Evolutionary conservation across 768 basidiomycete genomes (phyloP).

Genomic region (Boletus speciosus): DNA sequence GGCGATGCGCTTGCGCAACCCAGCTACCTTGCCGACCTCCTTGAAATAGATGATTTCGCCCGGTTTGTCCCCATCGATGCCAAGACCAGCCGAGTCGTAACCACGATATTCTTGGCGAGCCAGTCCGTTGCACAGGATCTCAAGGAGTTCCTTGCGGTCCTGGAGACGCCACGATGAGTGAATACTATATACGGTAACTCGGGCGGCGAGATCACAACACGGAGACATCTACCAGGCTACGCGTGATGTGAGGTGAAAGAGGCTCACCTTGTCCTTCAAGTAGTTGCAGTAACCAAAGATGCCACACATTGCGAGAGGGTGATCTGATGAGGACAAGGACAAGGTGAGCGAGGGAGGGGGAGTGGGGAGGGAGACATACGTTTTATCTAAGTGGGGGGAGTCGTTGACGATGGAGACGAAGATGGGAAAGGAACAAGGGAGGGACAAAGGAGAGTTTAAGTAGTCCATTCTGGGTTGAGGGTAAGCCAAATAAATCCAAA

Average conservation of each 20-base stretch:
- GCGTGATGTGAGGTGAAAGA: not conserved
- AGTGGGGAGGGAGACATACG: constrained; percentile 5
- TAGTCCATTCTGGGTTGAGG: constrained; percentile 31
- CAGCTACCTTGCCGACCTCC: constrained; percentile 96
- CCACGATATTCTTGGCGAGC: constrained; percentile 97
- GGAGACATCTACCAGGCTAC: not conserved
- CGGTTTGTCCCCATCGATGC: constrained; percentile 86
- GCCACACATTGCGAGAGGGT: constrained; percentile 68
- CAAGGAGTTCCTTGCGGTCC: constrained; percentile 88
- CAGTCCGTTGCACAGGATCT: constrained; percentile 87
- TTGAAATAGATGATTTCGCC: constrained; percentile 84
- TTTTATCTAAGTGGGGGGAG: not conserved
- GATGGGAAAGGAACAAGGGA: constrained; percentile 20
- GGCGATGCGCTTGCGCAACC: constrained; percentile 85
- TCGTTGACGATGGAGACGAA: constrained; percentile 16
- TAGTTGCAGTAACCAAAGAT: constrained; percentile 96
- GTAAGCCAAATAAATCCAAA: constrained; percentile 33
- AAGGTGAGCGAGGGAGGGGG: not conserved
- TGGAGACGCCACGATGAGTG: constrained; percentile 30
- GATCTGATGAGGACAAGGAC: constrained; percentile 1
- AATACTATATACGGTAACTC: constrained; percentile 22
- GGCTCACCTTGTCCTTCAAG: constrained; percentile 86
- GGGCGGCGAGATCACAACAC: not conserved
- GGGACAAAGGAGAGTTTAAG: constrained; percentile 24
- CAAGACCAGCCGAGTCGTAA: constrained; percentile 92